Percentiles rank a stretch among this genome's conserved stretches.
These are phyloP conservation scores for Guadua angustifolia DNA, from an alignment of 176 grass and related monocot species.

Conservation along the genomic window DNA sequence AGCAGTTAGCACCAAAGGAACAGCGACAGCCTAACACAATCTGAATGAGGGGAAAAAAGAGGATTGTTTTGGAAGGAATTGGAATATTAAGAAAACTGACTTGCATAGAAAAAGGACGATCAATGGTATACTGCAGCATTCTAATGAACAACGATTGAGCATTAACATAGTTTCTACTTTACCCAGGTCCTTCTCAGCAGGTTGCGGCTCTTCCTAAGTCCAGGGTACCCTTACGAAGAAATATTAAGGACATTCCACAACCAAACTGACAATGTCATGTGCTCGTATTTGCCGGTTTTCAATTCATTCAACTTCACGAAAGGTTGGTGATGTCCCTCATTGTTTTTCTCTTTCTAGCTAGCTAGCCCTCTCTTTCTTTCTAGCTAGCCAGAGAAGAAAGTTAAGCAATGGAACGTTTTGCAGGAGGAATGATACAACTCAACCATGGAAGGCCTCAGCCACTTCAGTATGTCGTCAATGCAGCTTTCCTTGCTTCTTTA, in stretches of 20 bases:
- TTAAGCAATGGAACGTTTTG: conserved; percentile 35
- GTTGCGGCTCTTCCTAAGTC: conserved; percentile 83
- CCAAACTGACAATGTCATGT: conserved; percentile 86
- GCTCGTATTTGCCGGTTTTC: conserved; percentile 70
- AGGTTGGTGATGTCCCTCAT: conserved; percentile 52
- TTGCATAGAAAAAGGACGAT: background rate
- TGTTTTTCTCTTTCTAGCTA: background rate
- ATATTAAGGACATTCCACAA: conserved; percentile 91
- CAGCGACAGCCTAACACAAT: conserved; percentile 17
- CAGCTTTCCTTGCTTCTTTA: conserved; percentile 89
- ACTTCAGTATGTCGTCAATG: conserved; percentile 87
- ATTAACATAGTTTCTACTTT: conserved; percentile 43
- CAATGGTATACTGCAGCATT: conserved; percentile 25
- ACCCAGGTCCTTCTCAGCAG: conserved; percentile 91
- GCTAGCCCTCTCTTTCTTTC: background rate
- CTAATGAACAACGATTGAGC: conserved; percentile 6
- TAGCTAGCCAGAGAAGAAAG: conserved; percentile 13
- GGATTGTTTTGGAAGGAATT: background rate
- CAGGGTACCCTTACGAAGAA: conserved; percentile 95
- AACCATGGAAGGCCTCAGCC: conserved; percentile 90
- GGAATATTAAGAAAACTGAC: conserved; percentile 1
- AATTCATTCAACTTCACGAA: conserved; percentile 91
- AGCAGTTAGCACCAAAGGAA: conserved; percentile 25
- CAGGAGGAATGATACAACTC: conserved; percentile 92
- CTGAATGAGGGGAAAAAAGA: background rate